phyloP scores from a whole-genome alignment of 306 rosid species.

The Cicer cuneatum region DNA sequence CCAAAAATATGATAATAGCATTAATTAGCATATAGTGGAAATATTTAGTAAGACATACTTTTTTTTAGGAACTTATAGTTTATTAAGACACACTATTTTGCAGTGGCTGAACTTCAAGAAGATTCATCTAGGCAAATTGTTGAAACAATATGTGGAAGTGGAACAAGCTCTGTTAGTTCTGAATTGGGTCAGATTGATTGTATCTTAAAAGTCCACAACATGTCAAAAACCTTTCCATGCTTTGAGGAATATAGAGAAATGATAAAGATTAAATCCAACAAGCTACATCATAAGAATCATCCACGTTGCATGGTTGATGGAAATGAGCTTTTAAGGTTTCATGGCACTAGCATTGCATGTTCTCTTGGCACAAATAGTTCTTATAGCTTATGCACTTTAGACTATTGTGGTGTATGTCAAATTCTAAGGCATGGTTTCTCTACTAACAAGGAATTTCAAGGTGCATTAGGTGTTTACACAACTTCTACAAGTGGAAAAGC shows the following conservation, averaged over 20 bases:
- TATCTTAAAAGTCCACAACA: constrained; percentile 60
- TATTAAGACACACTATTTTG: constrained; percentile 33
- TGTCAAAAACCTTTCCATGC: constrained; percentile 45
- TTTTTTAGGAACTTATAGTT: not conserved
- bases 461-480: constrained; percentile 48
- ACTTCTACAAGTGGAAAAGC: constrained; percentile 59
- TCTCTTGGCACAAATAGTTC: constrained; percentile 55
- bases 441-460: constrained; percentile 40
- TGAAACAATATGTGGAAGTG: constrained; percentile 61
- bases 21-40: too few relatives aligned
- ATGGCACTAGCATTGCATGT: constrained; percentile 66
- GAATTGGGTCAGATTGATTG: constrained; percentile 48
- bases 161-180: constrained; percentile 42
- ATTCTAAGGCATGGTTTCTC: constrained; percentile 62
- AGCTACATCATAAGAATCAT: constrained; percentile 41
- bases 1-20: too few relatives aligned
- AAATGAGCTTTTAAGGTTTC: constrained; percentile 71
- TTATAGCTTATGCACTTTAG: constrained; percentile 48
- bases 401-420: constrained; percentile 60
- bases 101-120: constrained; percentile 58
- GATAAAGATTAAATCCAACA: constrained; percentile 57
- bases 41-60: too few relatives aligned
- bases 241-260: constrained; percentile 68
- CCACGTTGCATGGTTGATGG: constrained; percentile 75
- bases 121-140: constrained; percentile 58